Conservation (phyloP, 345 rosid genomes). For the Zanthoxylum bungeanum region DNA sequence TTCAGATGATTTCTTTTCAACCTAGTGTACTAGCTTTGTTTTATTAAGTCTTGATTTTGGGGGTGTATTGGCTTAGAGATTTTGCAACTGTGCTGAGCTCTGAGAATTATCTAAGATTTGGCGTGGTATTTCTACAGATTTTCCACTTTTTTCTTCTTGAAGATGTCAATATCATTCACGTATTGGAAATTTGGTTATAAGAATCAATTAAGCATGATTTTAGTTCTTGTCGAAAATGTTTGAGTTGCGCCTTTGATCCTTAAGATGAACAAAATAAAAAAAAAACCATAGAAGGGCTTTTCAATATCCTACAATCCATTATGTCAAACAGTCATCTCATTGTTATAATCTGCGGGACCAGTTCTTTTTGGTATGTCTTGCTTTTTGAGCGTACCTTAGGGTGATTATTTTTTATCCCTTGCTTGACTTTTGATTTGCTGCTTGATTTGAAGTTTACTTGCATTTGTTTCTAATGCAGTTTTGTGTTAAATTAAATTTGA, state of each 20-base stretch:
- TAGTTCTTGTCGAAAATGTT: neutral
- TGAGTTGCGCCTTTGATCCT: neutral
- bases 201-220: neutral
- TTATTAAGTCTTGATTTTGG: neutral
- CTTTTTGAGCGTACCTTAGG: neutral
- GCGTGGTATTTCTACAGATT: neutral
- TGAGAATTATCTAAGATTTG: neutral
- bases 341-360: neutral
- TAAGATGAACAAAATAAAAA: neutral
- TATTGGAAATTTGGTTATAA: neutral
- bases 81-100: neutral
- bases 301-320: neutral
- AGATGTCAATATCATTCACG: neutral
- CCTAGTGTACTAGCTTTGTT: neutral
- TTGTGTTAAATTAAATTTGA: no score
- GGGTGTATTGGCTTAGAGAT: no score
- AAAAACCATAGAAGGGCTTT: neutral
- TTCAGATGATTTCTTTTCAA: neutral
- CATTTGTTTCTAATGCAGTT: neutral
- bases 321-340: neutral
- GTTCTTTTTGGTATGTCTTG: neutral
- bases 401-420: neutral
- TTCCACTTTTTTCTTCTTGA: neutral
- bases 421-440: neutral
- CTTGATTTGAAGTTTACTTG: neutral